Evolutionary conservation across 176 grass and related monocot genomes (phyloP).

Genomic region (Lolium multiflorum): DNA sequence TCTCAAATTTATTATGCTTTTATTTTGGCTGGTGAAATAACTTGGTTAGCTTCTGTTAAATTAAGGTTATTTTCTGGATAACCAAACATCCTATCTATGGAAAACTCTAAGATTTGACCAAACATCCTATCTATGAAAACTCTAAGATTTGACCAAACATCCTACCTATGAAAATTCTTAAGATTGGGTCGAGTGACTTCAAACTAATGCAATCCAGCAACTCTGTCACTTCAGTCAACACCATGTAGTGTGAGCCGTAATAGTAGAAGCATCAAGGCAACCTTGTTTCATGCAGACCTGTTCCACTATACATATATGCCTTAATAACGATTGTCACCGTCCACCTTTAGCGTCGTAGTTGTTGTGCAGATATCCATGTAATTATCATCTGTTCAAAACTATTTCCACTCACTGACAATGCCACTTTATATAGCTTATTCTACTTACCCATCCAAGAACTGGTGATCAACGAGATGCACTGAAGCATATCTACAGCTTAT

Average conservation of each 20-base stretch:
- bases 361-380: not conserved
- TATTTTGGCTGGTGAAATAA: constrained; percentile 21
- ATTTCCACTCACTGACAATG: not conserved
- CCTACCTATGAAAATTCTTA: not conserved
- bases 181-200: not conserved
- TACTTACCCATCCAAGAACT: constrained; percentile 90
- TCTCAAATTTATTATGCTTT: constrained; percentile 4
- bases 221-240: not conserved
- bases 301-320: constrained; percentile 1
- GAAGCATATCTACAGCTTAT: constrained; percentile 95
- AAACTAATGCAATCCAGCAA: not conserved
- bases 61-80: not conserved
- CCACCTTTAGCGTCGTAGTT: not conserved
- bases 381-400: not conserved
- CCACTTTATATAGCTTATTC: constrained; percentile 75
- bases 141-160: not conserved
- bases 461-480: constrained; percentile 82
- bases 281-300: not conserved
- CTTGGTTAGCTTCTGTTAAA: not conserved
- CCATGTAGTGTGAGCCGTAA: not conserved
- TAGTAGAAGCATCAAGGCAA: not conserved
- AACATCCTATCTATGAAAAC: not conserved
- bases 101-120: not conserved
- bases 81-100: not conserved
- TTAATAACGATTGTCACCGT: not conserved